Conservation (phyloP, 2,329 filamentous ascomycete species). For the Zopfia rhizophila region DNA sequence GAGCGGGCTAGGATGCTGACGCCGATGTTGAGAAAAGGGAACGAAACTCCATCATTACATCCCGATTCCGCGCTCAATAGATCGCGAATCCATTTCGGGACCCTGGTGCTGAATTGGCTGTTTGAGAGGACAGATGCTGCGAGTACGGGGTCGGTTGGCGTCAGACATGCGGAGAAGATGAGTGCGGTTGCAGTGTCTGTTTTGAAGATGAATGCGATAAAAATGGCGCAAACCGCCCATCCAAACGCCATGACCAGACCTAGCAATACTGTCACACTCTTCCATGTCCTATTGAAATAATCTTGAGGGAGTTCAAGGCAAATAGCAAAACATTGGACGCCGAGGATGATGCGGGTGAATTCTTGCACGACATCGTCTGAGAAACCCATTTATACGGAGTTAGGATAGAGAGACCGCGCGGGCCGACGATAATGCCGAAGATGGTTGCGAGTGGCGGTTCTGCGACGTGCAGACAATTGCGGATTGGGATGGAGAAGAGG, state of each 20-base stretch:
- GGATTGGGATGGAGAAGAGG: constrained; percentile 58
- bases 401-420: constrained; percentile 52
- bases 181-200: constrained; percentile 59
- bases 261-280: constrained; percentile 60
- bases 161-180: constrained; percentile 65
- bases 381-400: constrained; percentile 55
- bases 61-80: constrained; percentile 65
- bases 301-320: constrained; percentile 52
- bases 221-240: constrained; percentile 59
- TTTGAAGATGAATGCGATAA: constrained; percentile 60
- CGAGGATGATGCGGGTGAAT: constrained; percentile 57
- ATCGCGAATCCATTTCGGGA: constrained; percentile 63
- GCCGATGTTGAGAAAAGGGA: constrained; percentile 67
- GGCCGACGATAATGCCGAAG: constrained; percentile 58
- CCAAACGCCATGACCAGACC: constrained; percentile 64
- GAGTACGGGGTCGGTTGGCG: constrained; percentile 67
- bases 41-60: constrained; percentile 66
- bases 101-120: constrained; percentile 62
- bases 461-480: constrained; percentile 60
- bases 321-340: constrained; percentile 54
- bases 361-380: constrained; percentile 54
- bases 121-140: constrained; percentile 65
- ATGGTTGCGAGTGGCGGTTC: constrained; percentile 60
- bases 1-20: constrained; percentile 56
- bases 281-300: constrained; percentile 64